Evolutionary conservation across 768 basidiomycete species (phyloP), one percentile per base, ranked within the genome.

Genomic region (Russula sp.): DNA sequence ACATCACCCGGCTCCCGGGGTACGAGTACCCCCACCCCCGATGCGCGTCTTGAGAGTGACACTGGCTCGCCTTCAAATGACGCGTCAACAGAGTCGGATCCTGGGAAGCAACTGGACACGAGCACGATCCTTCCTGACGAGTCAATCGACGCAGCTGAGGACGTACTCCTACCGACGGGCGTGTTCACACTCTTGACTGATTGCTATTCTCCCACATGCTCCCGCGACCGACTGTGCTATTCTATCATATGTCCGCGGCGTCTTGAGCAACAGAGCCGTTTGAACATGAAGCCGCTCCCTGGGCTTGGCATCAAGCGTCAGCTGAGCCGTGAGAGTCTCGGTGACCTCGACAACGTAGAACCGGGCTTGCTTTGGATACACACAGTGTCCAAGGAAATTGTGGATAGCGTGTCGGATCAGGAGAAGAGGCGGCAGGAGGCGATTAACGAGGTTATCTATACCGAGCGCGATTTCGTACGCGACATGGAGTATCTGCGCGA

Each of bases 401-500:
- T 90, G 36, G 91, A 95, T 69, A 90, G 88, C 69, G 93, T 98
- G 25, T 88, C 89, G 5, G 95, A 97, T 60, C 79, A 79, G 29
- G 96, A 99, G 79, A 97, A 95, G 81, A 94, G 83, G 73, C 83
- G 96, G 1, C 96, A 98, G 72, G 97, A 99, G 73, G 92, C 93
- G 22, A 98, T 99, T 77, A 98, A 98, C 70, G 97, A 99, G 76
- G 92, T 97, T 39, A 86, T 86, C 38, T 87, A 87, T 68, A 99
- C 97, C 8, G 97, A 98, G 72, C 83, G 95, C 32, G 97, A 98
- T 75, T 98, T 99, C 73, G 95, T 99, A 48, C 83, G 93, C 59
- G 97, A 98, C 74, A 84, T 98, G 84, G 97, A 99, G 74, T 98
- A 98, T 70, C 81, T 99, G 50, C 87, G 95, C 65, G 96, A 98